Percentiles rank a stretch among this genome's conserved stretches.
Evolutionary conservation across 148 eudicot species (phyloP).

Genomic region (Vaccinium darrowii): DNA sequence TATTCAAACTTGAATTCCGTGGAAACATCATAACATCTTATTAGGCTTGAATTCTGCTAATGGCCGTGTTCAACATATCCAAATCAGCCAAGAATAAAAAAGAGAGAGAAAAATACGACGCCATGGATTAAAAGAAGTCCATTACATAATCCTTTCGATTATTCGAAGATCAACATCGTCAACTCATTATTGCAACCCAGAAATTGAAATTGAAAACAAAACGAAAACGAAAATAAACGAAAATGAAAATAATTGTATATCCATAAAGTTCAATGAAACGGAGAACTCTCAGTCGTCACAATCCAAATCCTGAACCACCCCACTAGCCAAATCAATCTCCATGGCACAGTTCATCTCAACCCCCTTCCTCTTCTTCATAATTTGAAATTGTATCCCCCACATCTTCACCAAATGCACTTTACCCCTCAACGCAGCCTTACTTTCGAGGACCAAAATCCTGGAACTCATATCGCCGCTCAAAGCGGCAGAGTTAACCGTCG

Average conservation of each 20-base stretch:
- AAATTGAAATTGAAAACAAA: background rate
- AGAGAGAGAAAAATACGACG: background rate
- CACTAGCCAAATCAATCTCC: conserved; percentile 19
- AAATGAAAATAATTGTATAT: background rate
- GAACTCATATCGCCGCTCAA: conserved; percentile 12
- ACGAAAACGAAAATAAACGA: background rate
- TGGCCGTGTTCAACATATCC: background rate
- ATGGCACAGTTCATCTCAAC: conserved; percentile 32
- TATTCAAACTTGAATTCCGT: too few species aligned
- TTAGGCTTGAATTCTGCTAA: conserved; percentile 33
- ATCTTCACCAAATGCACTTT: conserved; percentile 22
- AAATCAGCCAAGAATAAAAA: background rate
- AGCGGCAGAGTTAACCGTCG: background rate
- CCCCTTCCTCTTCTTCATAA: conserved; percentile 19
- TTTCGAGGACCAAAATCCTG: conserved; percentile 22
- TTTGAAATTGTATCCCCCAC: background rate
- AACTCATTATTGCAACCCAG: background rate
- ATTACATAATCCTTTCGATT: background rate
- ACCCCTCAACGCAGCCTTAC: conserved; percentile 23
- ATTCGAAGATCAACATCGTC: background rate
- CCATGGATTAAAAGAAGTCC: background rate
- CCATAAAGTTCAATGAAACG: background rate
- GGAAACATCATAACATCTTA: background rate
- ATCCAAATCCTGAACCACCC: conserved; percentile 21
- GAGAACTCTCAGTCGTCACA: conserved; percentile 9